phyloP scores from a whole-genome alignment of 2,329 filamentous ascomycete species.

The Calonectria hawksworthii region DNA sequence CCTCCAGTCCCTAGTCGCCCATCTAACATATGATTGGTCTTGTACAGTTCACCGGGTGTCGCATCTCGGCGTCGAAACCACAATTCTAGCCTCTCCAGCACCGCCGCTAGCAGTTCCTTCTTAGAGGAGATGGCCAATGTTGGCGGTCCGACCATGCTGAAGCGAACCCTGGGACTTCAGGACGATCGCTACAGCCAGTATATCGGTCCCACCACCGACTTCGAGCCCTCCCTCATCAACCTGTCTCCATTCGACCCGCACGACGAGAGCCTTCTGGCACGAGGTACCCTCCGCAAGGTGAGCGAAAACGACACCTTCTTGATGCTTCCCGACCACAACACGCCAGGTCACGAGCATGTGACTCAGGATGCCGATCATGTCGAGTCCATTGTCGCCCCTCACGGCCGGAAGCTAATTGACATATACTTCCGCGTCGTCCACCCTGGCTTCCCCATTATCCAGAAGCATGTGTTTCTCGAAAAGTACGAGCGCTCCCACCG shows the following conservation, averaged over 20 bases:
- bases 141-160: conserved; percentile 75
- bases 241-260: conserved; percentile 84
- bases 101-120: conserved; percentile 72
- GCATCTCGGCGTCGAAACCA: conserved; percentile 65
- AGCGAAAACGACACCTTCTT: conserved; percentile 85
- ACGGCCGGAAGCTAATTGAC: conserved; percentile 83
- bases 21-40: conserved; percentile 65
- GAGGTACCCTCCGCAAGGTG: conserved; percentile 80
- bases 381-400: conserved; percentile 80
- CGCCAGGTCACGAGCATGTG: conserved; percentile 79
- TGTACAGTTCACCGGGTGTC: conserved; percentile 68
- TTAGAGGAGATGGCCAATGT: conserved; percentile 80
- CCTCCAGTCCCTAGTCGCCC: conserved; percentile 42
- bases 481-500: conserved; percentile 81
- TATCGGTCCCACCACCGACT: conserved; percentile 86
- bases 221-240: conserved; percentile 86
- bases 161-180: conserved; percentile 81
- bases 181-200: conserved; percentile 85
- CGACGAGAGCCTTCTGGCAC: conserved; percentile 82
- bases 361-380: conserved; percentile 78
- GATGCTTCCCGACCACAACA: conserved; percentile 81
- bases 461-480: conserved; percentile 84
- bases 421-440: conserved; percentile 87
- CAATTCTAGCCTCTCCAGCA: conserved; percentile 72
- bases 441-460: conserved; percentile 84